Evolutionary conservation across 1,139 yeast genomes (phyloP), one percentile per base, ranked within the genome.

Genomic region (Sugiyamaella sp.): DNA sequence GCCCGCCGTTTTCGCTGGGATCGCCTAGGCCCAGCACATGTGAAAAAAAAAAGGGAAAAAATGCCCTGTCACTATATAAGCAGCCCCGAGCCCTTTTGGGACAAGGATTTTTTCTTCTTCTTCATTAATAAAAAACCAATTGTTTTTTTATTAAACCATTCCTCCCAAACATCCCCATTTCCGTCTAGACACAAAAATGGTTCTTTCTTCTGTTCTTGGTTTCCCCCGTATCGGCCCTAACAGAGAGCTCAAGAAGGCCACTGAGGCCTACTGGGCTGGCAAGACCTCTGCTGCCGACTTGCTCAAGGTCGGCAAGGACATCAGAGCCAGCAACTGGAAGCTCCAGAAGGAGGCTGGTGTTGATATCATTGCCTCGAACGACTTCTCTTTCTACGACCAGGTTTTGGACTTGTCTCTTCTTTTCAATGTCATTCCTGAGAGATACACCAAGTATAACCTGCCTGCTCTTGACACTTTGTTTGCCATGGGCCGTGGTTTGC

Each of bases 401-500:
- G 95, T 93, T 64, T 81, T 93, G 71, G 99, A 93, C 74, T 81
- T 89, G 71, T 89, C 98, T 55, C 77, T 89, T 65, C 80, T 93
- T 71, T 90, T 93, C 86, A 93, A 93, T 71, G 97, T 86, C 66
- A 83, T 93, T 72, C 99, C 99, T 72, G 95, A 89, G 68, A 87
- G 98, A 79, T 93, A 93, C 86, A 80, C 91, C 77, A 88, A 93
- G 81, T 89, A 81, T 78, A 84, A 86, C 70, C 84, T 93, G 73
- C 84, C 91, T 63, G 86, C 91, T 74, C 81, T 93, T 68, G 99
- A 93, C 76, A 89, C 90, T 62, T 79, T 89, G 71, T 93, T 93
- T 74, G 99, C 99, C 71, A 95, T 93, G 99, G 99, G 98, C 77
- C 90, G 99, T 84, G 99, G 99, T 85, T 84, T 93, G 74, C 99